phyloP scores from a whole-genome alignment of 2,329 filamentous ascomycete species.

The Scytalidium sp. region DNA sequence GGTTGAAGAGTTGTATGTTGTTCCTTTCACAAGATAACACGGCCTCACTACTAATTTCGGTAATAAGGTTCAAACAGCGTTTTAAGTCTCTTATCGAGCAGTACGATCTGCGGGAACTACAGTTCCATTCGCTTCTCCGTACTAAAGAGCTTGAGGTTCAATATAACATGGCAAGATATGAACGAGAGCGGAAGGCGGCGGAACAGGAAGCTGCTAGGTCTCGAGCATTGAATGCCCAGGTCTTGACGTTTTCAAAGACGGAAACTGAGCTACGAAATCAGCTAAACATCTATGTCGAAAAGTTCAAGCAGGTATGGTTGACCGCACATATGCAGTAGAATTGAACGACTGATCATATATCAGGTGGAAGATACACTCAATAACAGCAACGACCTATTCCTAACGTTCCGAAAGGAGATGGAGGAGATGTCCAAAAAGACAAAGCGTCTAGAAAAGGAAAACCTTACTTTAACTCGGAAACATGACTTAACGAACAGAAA shows the following conservation, averaged over 20 bases:
- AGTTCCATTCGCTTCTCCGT: slow-evolving; percentile 88
- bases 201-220: slow-evolving; percentile 78
- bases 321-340: too few relatives aligned
- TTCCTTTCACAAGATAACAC: slow-evolving; percentile 1
- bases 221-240: slow-evolving; percentile 83
- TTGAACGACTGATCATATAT: slow-evolving; percentile 18
- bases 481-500: slow-evolving; percentile 92
- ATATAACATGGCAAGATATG: slow-evolving; percentile 82
- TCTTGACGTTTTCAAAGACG: slow-evolving; percentile 93
- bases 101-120: slow-evolving; percentile 91
- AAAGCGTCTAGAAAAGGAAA: slow-evolving; percentile 94
- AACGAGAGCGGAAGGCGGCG: slow-evolving; percentile 84
- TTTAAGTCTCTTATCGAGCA: slow-evolving; percentile 96
- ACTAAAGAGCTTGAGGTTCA: slow-evolving; percentile 96
- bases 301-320: slow-evolving; percentile 91
- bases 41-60: slow-evolving; percentile 36
- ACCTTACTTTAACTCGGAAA: slow-evolving; percentile 84
- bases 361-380: slow-evolving; percentile 98
- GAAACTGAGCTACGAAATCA: slow-evolving; percentile 92
- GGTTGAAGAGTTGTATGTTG: slow-evolving; percentile 79
- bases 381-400: slow-evolving; percentile 95
- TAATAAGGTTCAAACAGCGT: slow-evolving; percentile 72
- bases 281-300: slow-evolving; percentile 97
- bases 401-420: slow-evolving; percentile 98
- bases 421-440: slow-evolving; percentile 99